Evolutionary conservation across 768 basidiomycete species (phyloP).

Genomic region (Chlorophyllum brunneum): DNA sequence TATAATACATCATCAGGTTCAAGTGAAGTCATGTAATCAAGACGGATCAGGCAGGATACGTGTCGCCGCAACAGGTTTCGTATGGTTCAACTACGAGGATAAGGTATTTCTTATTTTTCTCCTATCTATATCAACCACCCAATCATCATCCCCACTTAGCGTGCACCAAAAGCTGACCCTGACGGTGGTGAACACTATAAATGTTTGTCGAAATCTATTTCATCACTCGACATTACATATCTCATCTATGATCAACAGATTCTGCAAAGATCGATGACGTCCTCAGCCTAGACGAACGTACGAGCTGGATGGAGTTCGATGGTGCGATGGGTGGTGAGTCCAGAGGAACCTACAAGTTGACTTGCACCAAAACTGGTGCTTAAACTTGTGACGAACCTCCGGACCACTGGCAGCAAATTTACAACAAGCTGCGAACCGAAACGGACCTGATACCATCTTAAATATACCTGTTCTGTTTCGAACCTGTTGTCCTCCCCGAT

Average conservation of each 20-base stretch:
- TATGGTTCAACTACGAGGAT: slow-evolving; percentile 18
- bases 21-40: slow-evolving; percentile 10
- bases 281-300: slow-evolving; percentile 7
- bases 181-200: slow-evolving; percentile 11
- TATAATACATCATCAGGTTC: too few species aligned
- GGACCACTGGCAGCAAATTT: too few species aligned
- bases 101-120: background rate
- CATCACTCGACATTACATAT: background rate
- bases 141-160: background rate
- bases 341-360: background rate
- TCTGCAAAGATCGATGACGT: slow-evolving; percentile 11
- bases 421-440: too few species aligned
- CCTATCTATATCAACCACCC: background rate
- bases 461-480: too few species aligned
- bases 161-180: slow-evolving; percentile 8
- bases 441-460: too few species aligned
- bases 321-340: slow-evolving; percentile 4
- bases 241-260: background rate
- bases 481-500: too few species aligned
- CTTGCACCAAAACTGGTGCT: too few species aligned
- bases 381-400: too few species aligned
- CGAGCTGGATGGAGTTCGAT: slow-evolving; percentile 7
- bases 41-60: slow-evolving; percentile 8
- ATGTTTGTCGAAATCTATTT: background rate
- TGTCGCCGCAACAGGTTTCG: slow-evolving; percentile 13